These are phyloP conservation scores for Barnettozyma populi DNA, from an alignment of 805 yeast species.

Conservation along the genomic window DNA sequence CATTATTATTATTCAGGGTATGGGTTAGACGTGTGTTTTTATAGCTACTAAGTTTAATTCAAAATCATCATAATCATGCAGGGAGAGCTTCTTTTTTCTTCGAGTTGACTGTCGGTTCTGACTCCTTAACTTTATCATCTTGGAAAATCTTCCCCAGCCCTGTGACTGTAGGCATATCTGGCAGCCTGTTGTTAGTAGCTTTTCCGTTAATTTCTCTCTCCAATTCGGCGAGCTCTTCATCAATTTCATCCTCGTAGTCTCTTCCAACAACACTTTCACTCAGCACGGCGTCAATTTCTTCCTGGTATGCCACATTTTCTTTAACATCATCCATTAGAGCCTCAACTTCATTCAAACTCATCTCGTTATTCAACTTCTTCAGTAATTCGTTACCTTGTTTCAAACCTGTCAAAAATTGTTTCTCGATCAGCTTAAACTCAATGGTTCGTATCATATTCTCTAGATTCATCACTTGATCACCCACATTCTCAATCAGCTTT, in stretches of 20 bases:
- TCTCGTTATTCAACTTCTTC: slow-evolving; percentile 69
- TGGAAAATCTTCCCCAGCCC: slow-evolving; percentile 1
- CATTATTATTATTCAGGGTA: neutral
- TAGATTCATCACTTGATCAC: slow-evolving; percentile 69
- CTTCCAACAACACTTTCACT: slow-evolving; percentile 30
- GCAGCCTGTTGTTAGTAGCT: neutral
- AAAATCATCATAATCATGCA: neutral
- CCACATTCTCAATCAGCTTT: slow-evolving; percentile 61
- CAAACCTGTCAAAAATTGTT: slow-evolving; percentile 76
- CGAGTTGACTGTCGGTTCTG: neutral
- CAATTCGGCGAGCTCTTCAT: slow-evolving; percentile 85
- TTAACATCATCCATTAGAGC: slow-evolving; percentile 76
- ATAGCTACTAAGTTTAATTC: neutral
- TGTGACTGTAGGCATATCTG: slow-evolving; percentile 4
- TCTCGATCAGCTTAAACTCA: slow-evolving; percentile 86
- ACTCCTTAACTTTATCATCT: neutral
- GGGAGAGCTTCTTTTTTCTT: neutral
- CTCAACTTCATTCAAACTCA: slow-evolving; percentile 76
- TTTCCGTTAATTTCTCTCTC: slow-evolving; percentile 62
- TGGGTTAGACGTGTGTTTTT: neutral
- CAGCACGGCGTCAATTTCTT: slow-evolving; percentile 58
- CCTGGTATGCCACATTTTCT: slow-evolving; percentile 75
- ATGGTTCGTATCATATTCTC: slow-evolving; percentile 76
- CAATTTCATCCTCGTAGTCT: slow-evolving; percentile 78
- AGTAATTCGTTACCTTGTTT: slow-evolving; percentile 76